Evolutionary conservation across 1,284 basidiomycete species (phyloP).

Genomic region (Cutaneotrichosporon cyanovorans): DNA sequence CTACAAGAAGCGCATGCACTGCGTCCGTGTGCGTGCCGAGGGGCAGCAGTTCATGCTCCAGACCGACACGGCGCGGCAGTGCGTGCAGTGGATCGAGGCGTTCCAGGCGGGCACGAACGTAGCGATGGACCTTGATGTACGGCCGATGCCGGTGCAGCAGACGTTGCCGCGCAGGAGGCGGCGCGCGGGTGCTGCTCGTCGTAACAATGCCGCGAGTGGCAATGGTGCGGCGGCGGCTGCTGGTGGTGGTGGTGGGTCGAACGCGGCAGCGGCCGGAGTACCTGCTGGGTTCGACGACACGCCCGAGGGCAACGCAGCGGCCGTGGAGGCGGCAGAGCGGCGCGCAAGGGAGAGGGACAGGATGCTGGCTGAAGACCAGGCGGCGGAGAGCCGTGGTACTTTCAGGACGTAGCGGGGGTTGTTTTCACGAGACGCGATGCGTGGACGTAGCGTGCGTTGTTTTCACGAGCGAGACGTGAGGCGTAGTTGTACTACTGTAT

Average conservation of each 20-base stretch:
- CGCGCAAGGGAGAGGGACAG: slow-evolving; percentile 20
- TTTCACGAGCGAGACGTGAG: no score
- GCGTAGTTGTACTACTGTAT: no score
- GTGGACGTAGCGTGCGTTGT: no score
- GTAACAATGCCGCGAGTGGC: neutral
- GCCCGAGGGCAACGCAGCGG: slow-evolving; percentile 34
- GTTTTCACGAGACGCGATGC: no score
- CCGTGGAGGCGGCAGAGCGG: slow-evolving; percentile 32
- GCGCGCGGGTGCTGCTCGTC: slow-evolving; percentile 27
- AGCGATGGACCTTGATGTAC: slow-evolving; percentile 78
- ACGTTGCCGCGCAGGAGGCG: slow-evolving; percentile 49
- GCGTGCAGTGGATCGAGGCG: slow-evolving; percentile 94
- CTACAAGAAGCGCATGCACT: slow-evolving; percentile 87
- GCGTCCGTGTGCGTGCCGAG: slow-evolving; percentile 85
- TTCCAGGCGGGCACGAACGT: slow-evolving; percentile 92
- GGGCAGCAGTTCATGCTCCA: slow-evolving; percentile 96
- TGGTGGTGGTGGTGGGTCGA: slow-evolving; percentile 10
- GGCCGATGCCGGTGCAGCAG: slow-evolving; percentile 75
- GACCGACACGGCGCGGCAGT: slow-evolving; percentile 71
- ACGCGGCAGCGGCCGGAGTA: neutral
- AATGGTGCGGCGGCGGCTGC: slow-evolving; percentile 4
- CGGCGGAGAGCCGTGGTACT: slow-evolving; percentile 2
- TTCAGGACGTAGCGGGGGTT: no score
- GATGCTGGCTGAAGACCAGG: slow-evolving; percentile 45
- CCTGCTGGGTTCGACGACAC: slow-evolving; percentile 18